These are phyloP conservation scores for Clarireedia monteithiana DNA, from an alignment of 2,329 filamentous ascomycete species.

Conservation along the genomic window DNA sequence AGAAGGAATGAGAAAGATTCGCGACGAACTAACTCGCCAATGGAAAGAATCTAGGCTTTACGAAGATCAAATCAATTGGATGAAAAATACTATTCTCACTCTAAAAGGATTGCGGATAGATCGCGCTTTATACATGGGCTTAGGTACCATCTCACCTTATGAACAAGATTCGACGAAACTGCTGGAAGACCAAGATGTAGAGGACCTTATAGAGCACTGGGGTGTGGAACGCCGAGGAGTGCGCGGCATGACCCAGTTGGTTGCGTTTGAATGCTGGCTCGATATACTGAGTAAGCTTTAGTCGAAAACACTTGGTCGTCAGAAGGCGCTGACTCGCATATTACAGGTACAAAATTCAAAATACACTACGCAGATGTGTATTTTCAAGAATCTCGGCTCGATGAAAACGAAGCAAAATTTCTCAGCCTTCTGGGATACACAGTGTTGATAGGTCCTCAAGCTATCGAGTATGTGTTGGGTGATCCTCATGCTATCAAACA, in stretches of 20 bases:
- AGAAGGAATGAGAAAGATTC: not conserved
- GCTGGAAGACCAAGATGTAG: not conserved
- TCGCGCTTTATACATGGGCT: not conserved
- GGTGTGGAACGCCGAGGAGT: no score
- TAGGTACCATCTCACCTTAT: not conserved
- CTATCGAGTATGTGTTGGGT: no score
- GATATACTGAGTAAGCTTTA: not conserved
- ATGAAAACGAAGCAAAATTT: not conserved
- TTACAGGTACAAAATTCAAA: not conserved
- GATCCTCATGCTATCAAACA: not conserved
- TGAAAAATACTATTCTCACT: not conserved
- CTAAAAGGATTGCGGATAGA: not conserved
- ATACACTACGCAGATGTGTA: not conserved
- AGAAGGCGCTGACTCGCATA: not conserved
- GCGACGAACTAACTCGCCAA: not conserved
- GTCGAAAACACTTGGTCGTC: not conserved
- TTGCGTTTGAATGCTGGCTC: not conserved
- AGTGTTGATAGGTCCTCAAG: not conserved
- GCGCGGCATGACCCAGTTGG: not conserved
- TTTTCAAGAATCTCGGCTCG: not conserved
- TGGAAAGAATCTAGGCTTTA: not conserved
- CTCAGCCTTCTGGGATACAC: not conserved
- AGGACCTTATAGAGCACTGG: not conserved
- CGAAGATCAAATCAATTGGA: not conserved
- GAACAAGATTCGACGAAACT: not conserved